Evolutionary conservation across 768 basidiomycete genomes (phyloP).

Genomic region (Rubroboletus pulcherrimus): DNA sequence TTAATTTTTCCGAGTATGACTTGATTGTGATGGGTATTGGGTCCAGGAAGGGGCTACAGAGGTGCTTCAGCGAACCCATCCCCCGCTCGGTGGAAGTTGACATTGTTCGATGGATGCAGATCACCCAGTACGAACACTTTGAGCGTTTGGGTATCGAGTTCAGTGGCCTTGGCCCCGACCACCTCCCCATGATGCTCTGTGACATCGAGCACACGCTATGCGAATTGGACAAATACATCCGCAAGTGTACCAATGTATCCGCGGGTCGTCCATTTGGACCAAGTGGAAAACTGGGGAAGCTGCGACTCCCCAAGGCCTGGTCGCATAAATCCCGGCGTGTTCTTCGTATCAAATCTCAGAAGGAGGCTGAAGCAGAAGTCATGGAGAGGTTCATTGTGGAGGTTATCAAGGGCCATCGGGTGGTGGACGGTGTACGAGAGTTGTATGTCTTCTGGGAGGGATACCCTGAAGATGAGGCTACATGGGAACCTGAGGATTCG

Average conservation of each 20-base stretch:
- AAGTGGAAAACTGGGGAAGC: slow-evolving; percentile 22
- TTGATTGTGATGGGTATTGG: slow-evolving; percentile 71
- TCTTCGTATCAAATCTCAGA: slow-evolving; percentile 40
- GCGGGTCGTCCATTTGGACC: slow-evolving; percentile 38
- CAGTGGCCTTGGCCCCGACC: slow-evolving; percentile 45
- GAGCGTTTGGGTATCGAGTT: slow-evolving; percentile 53
- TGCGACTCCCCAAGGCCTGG: slow-evolving; percentile 55
- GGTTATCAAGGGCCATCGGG: slow-evolving; percentile 36
- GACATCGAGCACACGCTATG: slow-evolving; percentile 80
- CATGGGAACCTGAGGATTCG: slow-evolving; percentile 53
- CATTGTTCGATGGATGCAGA: slow-evolving; percentile 61
- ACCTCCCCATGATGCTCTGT: slow-evolving; percentile 54
- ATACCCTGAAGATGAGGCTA: slow-evolving; percentile 46
- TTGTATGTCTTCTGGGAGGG: slow-evolving; percentile 56
- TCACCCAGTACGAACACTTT: slow-evolving; percentile 59
- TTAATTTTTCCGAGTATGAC: slow-evolving; percentile 64
- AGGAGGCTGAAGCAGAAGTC: slow-evolving; percentile 26
- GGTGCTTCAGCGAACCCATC: slow-evolving; percentile 56
- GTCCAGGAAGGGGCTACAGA: slow-evolving; percentile 58
- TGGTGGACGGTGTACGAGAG: slow-evolving; percentile 34
- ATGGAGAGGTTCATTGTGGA: slow-evolving; percentile 45
- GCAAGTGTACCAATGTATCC: slow-evolving; percentile 32
- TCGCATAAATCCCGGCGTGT: slow-evolving; percentile 39
- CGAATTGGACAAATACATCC: slow-evolving; percentile 76
- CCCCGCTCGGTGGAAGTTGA: slow-evolving; percentile 46